A percentile compares a stretch with the other conserved stretches of the same genome.
Evolutionary conservation across 2,329 filamentous ascomycete species (phyloP).

Genomic region (Aschersonia sp.): DNA sequence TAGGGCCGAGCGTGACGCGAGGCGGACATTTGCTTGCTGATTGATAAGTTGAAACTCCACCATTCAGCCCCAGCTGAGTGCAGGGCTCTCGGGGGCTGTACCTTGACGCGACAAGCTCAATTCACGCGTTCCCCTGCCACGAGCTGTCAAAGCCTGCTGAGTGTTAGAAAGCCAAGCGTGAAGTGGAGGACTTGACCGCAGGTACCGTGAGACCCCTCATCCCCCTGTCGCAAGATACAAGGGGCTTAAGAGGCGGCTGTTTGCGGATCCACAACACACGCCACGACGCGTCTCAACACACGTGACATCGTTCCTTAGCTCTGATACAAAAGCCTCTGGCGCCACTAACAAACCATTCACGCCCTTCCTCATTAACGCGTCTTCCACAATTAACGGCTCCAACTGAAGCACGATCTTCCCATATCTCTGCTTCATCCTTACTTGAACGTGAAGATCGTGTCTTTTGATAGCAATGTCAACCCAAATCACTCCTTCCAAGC

Average conservation of each 20-base stretch:
- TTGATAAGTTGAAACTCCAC: slow-evolving; percentile 11
- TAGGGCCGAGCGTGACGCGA: slow-evolving; percentile 9
- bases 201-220: too few relatives aligned
- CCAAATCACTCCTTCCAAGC: slow-evolving; percentile 49
- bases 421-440: slow-evolving; percentile 7
- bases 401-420: slow-evolving; percentile 6
- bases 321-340: slow-evolving; percentile 23
- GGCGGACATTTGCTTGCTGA: slow-evolving; percentile 13
- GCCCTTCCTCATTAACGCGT: slow-evolving; percentile 14
- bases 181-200: too few relatives aligned
- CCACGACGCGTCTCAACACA: slow-evolving; percentile 19
- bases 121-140: too few relatives aligned
- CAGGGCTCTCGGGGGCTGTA: background rate
- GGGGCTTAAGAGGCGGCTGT: background rate
- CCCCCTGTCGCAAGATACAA: too few relatives aligned
- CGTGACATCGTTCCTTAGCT: slow-evolving; percentile 19
- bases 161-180: too few relatives aligned
- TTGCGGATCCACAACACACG: slow-evolving; percentile 10
- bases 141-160: too few relatives aligned
- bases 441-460: background rate
- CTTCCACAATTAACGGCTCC: slow-evolving; percentile 2
- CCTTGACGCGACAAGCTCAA: too few relatives aligned
- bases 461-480: slow-evolving; percentile 49
- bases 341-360: slow-evolving; percentile 10
- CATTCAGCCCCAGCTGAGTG: background rate